Base-by-base conservation (phyloP, 1,284 basidiomycete genomes). In the Garcileccinum viscosum region DNA sequence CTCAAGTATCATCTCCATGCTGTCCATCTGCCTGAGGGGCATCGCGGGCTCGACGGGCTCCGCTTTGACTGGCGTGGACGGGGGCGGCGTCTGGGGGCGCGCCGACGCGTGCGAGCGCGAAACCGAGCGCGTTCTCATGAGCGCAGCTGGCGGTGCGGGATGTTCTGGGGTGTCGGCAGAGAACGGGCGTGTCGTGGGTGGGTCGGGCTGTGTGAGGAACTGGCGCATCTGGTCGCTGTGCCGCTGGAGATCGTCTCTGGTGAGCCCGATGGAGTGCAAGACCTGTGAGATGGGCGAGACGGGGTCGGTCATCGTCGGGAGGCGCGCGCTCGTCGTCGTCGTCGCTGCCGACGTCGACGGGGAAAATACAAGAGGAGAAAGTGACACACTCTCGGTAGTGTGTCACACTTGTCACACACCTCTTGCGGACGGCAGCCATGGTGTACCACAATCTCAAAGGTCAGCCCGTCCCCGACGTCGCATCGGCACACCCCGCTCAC, bases 391-490 rank as follows among this genome's bases (percentile, higher is more conserved):
- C 35, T 27, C 8, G 0, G 59, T 32, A 27, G n/a, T 0, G 27
- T 60, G 60, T 77, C 74, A 78, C 75, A 64, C 24, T 12, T 71
- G 77, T 78, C 75, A 77, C 74, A 70, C 12, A 5, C 27, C 59
- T 62, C 68, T 76, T 71, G 42, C 47, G 27, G 22, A 15, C 14
- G 27, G 64, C 73, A 69, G 71, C 68, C 74, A 94, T 94, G 92
- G 90, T 91, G 66, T 95, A 96, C 80, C 93, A 96, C 80, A 97
- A 97, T 85, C 88, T 97, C 78, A 97, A 97, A 85, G 93, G 95
- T 94, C 72, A 72, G 85, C 65, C 62, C 58, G 50, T 33, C 63
- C 62, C 67, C 53, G 59, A 24, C 62, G 44, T 65, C 50, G 73
- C 62, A 59, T 69, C 44, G 62, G 62, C 72, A 30, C 47, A n/a